Evolutionary conservation across 805 yeast genomes (phyloP), one percentile per base, ranked within the genome.

Genomic region (Nakazawaea ernobii): DNA sequence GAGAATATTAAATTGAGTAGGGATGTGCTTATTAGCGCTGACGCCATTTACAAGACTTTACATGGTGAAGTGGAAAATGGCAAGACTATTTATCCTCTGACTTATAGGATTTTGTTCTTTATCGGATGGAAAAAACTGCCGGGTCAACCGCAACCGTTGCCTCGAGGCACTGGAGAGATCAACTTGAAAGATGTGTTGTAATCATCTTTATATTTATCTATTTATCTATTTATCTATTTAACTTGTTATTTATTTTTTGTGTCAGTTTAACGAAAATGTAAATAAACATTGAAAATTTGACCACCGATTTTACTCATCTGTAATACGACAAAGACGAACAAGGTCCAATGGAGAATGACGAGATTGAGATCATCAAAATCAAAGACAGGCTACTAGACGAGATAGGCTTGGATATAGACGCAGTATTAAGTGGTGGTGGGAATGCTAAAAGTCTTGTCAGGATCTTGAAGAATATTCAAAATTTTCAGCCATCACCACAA

Each of bases 91-190:
- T 60, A 87, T n/a, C 95, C 95, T 1, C 90, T 88, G 8, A 87
- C 95, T 0, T 88, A 78, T 65, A 69, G 88, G 51, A 77, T 88
- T 46, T 78, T 87, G 26, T 84, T 83, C 60, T 83, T 87, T 89
- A 85, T 88, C 59, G 96, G 95, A 2, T 88, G 96, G 96, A 88
- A 86, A 61, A 80, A 82, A 53, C 41, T 35, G 41, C 77, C 77
- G 6, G 59, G 65, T 43, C 88, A 86, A 59, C 89, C 91, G 2
- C 69, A 82, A 59, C 92, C 95, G 1, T 71, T 86, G 50, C 74
- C 74, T 43, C 70, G 95, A 52, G 95, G 96, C 1, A 58, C 84
- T 17, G 94, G 83, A 1, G 79, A 81, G 57, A 73, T 86, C 36
- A 80, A 71, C 52, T 66, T 87, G 58, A 83, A 84, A 60, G 91